Base-by-base conservation (phyloP, 805 yeast genomes). In the Cyberlindnera mycetangii region DNA sequence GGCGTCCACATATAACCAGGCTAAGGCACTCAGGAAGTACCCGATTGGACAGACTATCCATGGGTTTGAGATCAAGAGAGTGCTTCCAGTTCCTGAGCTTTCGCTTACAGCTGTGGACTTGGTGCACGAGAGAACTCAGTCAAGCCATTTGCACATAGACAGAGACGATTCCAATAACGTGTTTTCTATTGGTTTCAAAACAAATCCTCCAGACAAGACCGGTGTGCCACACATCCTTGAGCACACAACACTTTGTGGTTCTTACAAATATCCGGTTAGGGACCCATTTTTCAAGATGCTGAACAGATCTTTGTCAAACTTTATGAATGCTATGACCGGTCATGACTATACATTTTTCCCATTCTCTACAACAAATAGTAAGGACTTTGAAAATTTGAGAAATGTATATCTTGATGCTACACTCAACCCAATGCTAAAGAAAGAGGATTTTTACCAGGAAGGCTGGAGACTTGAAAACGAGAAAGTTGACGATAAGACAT, bases 271-370 rank as follows among this genome's bases (percentile, higher is more conserved):
- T 63, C 97, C 97, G 3, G 97, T 93, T 1, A 73, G 97, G 53
- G 99, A 93, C 66, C 99, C 99, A 2, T 93, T 93, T 65, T 93
- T 93, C 76, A 92, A 92, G 63, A 93, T 93, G 99, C 72, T 92
- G 47, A 92, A 89, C 63, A 70, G 97, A 51, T 89, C 97, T n/a
- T 69, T 93, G 57, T 82, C 97, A 27, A 93, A 89, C 62, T 93
- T 89, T 66, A 93, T 93, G 99, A 93, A 93, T 62, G 99, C 99
- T 8, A 88, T 93, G 97, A 93, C 99, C 0, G 99, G 96, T 18
- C 90, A 86, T 55, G 98, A 93, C 65, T 90, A 89, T 60, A 93
- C 99, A 0, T 90, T 81, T 64, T 93, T 86, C 58, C 99, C 99
- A 5, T 93, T 93, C 70, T 86, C 98, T 22, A 93, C 99, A 2